These are phyloP conservation scores for Termitomyces sp. DNA, from an alignment of 768 basidiomycete species.

Conservation along the genomic window DNA sequence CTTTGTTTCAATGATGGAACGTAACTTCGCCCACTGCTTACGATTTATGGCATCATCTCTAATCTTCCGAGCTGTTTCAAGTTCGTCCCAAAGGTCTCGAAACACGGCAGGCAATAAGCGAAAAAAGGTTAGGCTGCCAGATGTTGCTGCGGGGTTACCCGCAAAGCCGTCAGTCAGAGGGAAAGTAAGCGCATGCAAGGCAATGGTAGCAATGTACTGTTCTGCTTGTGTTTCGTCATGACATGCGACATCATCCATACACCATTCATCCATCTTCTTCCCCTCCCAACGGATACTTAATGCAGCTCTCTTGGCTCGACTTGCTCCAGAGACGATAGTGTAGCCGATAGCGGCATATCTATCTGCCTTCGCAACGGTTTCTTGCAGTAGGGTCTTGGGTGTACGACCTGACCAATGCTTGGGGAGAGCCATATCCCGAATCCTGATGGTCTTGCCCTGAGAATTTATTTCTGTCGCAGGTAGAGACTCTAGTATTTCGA, in stretches of 20 bases:
- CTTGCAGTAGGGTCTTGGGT: constrained; percentile 68
- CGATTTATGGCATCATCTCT: constrained; percentile 64
- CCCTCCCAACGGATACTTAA: constrained; percentile 73
- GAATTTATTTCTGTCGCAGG: constrained; percentile 51
- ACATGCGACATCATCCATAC: constrained; percentile 85
- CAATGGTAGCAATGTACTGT: constrained; percentile 84
- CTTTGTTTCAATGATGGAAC: constrained; percentile 60
- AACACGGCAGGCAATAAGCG: constrained; percentile 76
- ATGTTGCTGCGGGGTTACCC: constrained; percentile 31
- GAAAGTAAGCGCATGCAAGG: constrained; percentile 75
- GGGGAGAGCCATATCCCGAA: constrained; percentile 74
- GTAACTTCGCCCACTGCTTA: constrained; percentile 63
- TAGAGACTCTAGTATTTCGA: constrained; percentile 67
- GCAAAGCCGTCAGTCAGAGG: constrained; percentile 61
- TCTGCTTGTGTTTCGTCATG: constrained; percentile 74
- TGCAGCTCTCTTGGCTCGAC: constrained; percentile 68
- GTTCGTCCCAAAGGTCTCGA: constrained; percentile 89
- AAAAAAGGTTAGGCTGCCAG: constrained; percentile 59
- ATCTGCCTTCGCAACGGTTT: constrained; percentile 63
- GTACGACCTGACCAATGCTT: constrained; percentile 82
- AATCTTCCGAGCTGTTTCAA: constrained; percentile 59
- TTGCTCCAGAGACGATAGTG: constrained; percentile 55
- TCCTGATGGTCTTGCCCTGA: constrained; percentile 43
- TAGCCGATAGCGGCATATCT: constrained; percentile 74
- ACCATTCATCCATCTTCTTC: constrained; percentile 56